Evolutionary conservation across 345 rosid species (phyloP).

Genomic region (Clarkia xantiana): DNA sequence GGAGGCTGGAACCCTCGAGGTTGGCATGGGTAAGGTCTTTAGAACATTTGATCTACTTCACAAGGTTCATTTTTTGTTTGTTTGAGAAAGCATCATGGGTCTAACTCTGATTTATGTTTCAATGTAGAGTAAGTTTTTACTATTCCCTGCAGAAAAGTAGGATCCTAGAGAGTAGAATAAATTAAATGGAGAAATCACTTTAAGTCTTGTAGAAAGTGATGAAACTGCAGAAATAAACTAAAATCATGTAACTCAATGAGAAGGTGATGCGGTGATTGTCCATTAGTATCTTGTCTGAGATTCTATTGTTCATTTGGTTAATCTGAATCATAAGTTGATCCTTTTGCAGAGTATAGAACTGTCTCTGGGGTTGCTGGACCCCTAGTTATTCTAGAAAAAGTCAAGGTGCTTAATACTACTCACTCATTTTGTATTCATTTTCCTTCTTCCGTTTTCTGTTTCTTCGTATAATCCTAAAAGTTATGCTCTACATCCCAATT

Average conservation of each 20-base stretch:
- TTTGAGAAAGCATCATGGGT: too few relatives aligned
- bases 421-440: not conserved
- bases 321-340: not conserved
- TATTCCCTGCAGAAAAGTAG: too few relatives aligned
- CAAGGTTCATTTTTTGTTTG: too few relatives aligned
- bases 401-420: constrained; percentile 42
- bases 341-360: constrained; percentile 76
- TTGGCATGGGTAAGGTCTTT: constrained; percentile 66
- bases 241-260: too few relatives aligned
- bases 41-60: too few relatives aligned
- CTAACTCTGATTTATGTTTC: too few relatives aligned
- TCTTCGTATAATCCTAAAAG: constrained; percentile 1
- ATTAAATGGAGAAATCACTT: too few relatives aligned
- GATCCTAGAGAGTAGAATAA: too few relatives aligned
- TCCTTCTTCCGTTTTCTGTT: not conserved
- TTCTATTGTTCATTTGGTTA: constrained; percentile 6
- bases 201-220: too few relatives aligned
- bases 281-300: not conserved
- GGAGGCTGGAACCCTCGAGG: constrained; percentile 72
- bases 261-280: too few relatives aligned
- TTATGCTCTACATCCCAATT: constrained; percentile 3
- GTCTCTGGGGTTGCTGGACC: constrained; percentile 99
- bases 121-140: too few relatives aligned
- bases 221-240: too few relatives aligned
- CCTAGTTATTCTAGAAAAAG: constrained; percentile 83